A percentile compares a stretch with the other conserved stretches of the same genome.
Evolutionary conservation across 768 basidiomycete species (phyloP).

Genomic region (Gautieria morchelliformis): DNA sequence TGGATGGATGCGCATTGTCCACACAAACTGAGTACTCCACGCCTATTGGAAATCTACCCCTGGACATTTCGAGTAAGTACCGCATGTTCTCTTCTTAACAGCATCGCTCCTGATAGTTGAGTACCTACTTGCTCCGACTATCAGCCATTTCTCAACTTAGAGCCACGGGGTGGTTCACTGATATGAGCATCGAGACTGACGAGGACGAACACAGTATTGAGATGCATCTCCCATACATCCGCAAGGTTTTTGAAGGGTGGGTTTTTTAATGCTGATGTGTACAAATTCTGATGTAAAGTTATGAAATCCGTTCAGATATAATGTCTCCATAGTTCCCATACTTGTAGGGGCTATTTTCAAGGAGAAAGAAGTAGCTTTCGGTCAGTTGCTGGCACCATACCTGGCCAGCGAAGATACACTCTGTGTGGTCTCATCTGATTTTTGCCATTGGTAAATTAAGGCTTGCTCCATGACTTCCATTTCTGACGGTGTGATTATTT

Average conservation of each 20-base stretch:
- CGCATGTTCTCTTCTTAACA: not conserved
- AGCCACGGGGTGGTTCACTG: conserved; percentile 57
- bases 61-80: conserved; percentile 70
- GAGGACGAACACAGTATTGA: conserved; percentile 96
- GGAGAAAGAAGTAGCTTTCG: conserved; percentile 51
- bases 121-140: conserved; percentile 7
- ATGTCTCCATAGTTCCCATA: conserved; percentile 82
- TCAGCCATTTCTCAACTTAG: conserved; percentile 60
- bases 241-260: conserved; percentile 77
- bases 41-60: conserved; percentile 70
- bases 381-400: conserved; percentile 70
- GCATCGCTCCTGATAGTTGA: not conserved
- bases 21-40: conserved; percentile 72
- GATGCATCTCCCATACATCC: conserved; percentile 92
- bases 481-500: not conserved
- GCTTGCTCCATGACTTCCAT: not conserved
- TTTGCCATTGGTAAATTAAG: conserved; percentile 83
- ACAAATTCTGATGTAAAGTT: not conserved
- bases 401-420: conserved; percentile 71
- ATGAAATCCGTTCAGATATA: conserved; percentile 32
- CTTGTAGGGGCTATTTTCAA: conserved; percentile 73
- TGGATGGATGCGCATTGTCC: conserved; percentile 81
- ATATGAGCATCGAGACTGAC: conserved; percentile 59
- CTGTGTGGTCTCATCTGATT: conserved; percentile 90
- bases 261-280: conserved; percentile 9